A percentile compares a stretch with the other conserved stretches of the same genome.
phyloP scores from a whole-genome alignment of 257 asterid species.

The Anisodus tanguticus region DNA sequence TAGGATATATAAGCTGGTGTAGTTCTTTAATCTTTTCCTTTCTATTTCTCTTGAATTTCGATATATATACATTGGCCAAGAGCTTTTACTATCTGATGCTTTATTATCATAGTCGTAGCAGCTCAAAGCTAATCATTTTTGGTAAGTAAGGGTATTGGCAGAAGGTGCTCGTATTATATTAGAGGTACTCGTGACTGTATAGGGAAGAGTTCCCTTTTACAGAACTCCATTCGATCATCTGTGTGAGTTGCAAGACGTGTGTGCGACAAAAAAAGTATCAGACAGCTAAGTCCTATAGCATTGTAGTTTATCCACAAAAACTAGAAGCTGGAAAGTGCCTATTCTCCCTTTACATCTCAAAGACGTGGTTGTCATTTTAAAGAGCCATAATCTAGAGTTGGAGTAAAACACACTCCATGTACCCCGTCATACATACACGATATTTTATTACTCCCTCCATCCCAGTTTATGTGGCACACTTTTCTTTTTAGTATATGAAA shows the following conservation, averaged over 20 bases:
- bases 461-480: too few species aligned
- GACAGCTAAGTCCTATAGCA: not conserved
- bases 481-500: too few species aligned
- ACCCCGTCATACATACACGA: not conserved
- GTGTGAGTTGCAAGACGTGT: not conserved
- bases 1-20: not conserved
- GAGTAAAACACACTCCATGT: too few species aligned
- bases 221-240: not conserved
- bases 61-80: not conserved
- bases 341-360: not conserved
- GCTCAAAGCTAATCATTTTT: not conserved
- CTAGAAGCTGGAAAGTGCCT: not conserved
- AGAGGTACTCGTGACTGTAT: not conserved
- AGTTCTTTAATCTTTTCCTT: constrained; percentile 2
- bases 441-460: not conserved
- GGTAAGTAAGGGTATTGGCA: not conserved
- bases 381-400: not conserved
- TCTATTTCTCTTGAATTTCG: not conserved
- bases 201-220: not conserved
- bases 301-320: not conserved
- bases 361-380: not conserved
- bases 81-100: not conserved
- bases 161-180: not conserved
- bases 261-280: not conserved
- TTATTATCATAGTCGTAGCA: not conserved